Evolutionary conservation across 495 filamentous ascomycete species (phyloP).

Genomic region (Talaromyces liani): DNA sequence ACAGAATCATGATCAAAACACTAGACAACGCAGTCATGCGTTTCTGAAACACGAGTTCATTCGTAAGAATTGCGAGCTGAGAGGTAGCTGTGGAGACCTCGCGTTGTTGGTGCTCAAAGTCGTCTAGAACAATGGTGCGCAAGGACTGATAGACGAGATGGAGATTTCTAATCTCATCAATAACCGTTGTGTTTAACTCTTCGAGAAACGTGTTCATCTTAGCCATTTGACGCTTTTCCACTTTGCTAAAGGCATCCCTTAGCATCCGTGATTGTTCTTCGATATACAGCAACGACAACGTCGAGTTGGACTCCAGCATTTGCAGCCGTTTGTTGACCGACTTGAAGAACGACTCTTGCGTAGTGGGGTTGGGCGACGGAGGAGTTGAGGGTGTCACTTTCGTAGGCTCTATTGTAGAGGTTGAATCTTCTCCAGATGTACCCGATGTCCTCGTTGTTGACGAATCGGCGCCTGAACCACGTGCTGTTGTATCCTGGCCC

Average conservation of each 20-base stretch:
- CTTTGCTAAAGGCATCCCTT: conserved; percentile 82
- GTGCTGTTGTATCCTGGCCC: conserved; percentile 13
- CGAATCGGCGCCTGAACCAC: background rate
- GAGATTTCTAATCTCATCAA: conserved; percentile 75
- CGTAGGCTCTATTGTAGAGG: conserved; percentile 26
- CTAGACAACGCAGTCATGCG: conserved; percentile 86
- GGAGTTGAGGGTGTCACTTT: conserved; percentile 48
- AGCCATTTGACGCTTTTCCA: conserved; percentile 78
- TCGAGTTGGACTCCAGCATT: conserved; percentile 84
- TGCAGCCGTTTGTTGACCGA: conserved; percentile 87
- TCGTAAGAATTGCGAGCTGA: conserved; percentile 79
- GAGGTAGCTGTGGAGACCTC: conserved; percentile 75
- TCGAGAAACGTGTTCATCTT: conserved; percentile 80
- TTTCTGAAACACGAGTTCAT: conserved; percentile 94
- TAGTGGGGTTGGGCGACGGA: conserved; percentile 63
- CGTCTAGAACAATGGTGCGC: conserved; percentile 89
- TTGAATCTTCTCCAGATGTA: conserved; percentile 25
- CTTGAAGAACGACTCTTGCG: conserved; percentile 97
- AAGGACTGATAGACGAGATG: conserved; percentile 87
- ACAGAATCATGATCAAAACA: conserved; percentile 77
- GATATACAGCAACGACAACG: conserved; percentile 90
- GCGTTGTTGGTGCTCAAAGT: conserved; percentile 75
- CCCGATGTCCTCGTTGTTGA: background rate
- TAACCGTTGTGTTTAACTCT: conserved; percentile 75
- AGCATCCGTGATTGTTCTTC: conserved; percentile 91